Evolutionary conservation across 805 yeast species (phyloP), one percentile per base, ranked within the genome.

Genomic region (Blastobotrys robertii): DNA sequence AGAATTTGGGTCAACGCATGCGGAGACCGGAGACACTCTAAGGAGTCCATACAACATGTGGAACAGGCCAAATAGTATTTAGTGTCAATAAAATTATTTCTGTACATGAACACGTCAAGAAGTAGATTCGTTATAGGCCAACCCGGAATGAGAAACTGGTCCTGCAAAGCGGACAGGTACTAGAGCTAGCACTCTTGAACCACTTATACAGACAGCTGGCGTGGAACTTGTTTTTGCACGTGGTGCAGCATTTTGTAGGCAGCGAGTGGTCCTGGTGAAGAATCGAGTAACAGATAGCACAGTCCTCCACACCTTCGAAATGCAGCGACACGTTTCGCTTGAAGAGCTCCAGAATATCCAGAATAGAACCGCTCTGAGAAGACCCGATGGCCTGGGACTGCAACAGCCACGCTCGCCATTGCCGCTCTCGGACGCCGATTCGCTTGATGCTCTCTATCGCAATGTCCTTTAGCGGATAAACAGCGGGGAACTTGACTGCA

Each of bases 131-230:
- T n/a, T 39, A 45, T 22, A 49, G 30, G 14, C 55, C 51, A 12
- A 45, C 38, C 31, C 53, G 44, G 43, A 54, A 54, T 25, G 55
- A 48, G 42, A 79, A 79, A 1, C 76, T 62, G 12, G 79, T 64
- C 56, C 98, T 81, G 66, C 99, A 92, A 57, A 92, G 68, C 33
- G 99, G 99, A 67, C 99, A 92, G 2, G 95, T 82, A 51, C 85
- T 84, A 43, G 84, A 74, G 34, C 92, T 94, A 10, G 95, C 84
- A 52, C 95, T 87, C 67, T 85, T 84, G 66, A 92, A 92, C 99
- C 99, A 92, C 60, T 88, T 84, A 70, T 86, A 88, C 35, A 92
- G 68, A 70, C 99, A 92, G 2, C 92, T 95, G 6, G 95, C 80
- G 62, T 92, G 99, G 70, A 88, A 92, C 59, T 83, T 85, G 69